Evolutionary conservation across 345 rosid species (phyloP).

Genomic region (Camelina laxa): DNA sequence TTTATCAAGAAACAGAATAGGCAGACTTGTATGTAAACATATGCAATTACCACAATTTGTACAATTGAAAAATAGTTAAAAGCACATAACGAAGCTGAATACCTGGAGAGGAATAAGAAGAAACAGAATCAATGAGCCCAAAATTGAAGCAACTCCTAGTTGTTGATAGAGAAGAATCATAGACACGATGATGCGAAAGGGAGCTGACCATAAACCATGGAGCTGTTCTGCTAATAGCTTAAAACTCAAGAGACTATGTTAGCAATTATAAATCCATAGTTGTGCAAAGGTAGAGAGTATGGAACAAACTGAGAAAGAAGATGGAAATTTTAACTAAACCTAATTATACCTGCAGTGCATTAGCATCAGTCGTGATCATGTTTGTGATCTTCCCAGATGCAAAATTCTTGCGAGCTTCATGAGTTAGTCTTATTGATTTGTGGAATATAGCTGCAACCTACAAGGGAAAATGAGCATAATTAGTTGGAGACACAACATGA

Average conservation of each 20-base stretch:
- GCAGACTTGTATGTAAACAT: slow-evolving; percentile 20
- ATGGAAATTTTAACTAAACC: neutral
- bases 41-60: slow-evolving; percentile 16
- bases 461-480: slow-evolving; percentile 19
- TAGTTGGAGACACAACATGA: slow-evolving; percentile 19
- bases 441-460: slow-evolving; percentile 96
- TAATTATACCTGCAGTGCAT: slow-evolving; percentile 74
- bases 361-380: slow-evolving; percentile 96
- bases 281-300: slow-evolving; percentile 1
- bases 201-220: slow-evolving; percentile 95
- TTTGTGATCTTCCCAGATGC: slow-evolving; percentile 90
- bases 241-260: slow-evolving; percentile 20
- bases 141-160: slow-evolving; percentile 86
- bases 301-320: neutral
- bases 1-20: slow-evolving; percentile 31
- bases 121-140: slow-evolving; percentile 79
- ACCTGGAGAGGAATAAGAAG: slow-evolving; percentile 88
- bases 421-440: slow-evolving; percentile 82
- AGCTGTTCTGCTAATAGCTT: slow-evolving; percentile 90
- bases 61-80: neutral
- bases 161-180: slow-evolving; percentile 91
- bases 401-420: slow-evolving; percentile 83
- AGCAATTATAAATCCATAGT: slow-evolving; percentile 13
- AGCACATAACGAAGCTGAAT: slow-evolving; percentile 16
- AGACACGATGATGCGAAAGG: slow-evolving; percentile 79